These are phyloP conservation scores for Gastrodia elata DNA, from an alignment of 106 monocot genomes.

Conservation along the genomic window DNA sequence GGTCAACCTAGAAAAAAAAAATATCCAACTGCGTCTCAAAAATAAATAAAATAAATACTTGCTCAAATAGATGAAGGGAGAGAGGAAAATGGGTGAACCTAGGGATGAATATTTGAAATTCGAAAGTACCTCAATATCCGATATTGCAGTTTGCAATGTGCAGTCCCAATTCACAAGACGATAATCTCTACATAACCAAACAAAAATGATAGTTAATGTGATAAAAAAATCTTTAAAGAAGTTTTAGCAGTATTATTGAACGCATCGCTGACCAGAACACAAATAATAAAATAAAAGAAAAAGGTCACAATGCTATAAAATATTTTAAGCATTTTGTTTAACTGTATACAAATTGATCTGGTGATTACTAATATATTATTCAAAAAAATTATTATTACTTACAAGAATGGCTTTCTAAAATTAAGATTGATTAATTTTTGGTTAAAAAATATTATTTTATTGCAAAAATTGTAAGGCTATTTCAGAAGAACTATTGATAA, in stretches of 20 bases:
- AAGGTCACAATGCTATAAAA: neutral
- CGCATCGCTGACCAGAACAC: neutral
- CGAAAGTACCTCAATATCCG: slow-evolving; percentile 78
- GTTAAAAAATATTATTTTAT: no score
- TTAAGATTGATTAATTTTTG: no score
- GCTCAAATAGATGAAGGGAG: neutral
- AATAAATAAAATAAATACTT: neutral
- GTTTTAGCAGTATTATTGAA: neutral
- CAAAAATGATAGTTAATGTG: neutral
- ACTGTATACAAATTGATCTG: no score
- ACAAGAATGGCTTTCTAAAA: no score
- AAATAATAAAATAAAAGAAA: neutral
- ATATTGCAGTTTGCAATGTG: slow-evolving; percentile 85
- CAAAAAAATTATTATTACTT: no score
- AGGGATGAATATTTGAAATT: neutral
- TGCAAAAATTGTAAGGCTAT: no score
- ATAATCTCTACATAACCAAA: slow-evolving; percentile 45
- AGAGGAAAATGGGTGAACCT: neutral
- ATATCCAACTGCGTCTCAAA: neutral
- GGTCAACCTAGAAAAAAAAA: slow-evolving; percentile 54
- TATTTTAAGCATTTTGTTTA: neutral
- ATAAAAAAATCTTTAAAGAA: neutral
- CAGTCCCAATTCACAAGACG: slow-evolving; percentile 99
- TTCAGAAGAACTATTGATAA: no score
- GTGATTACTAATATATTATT: no score